Base-by-base conservation (phyloP, 116 monocot genomes). In the Cymodocea nodosa region DNA sequence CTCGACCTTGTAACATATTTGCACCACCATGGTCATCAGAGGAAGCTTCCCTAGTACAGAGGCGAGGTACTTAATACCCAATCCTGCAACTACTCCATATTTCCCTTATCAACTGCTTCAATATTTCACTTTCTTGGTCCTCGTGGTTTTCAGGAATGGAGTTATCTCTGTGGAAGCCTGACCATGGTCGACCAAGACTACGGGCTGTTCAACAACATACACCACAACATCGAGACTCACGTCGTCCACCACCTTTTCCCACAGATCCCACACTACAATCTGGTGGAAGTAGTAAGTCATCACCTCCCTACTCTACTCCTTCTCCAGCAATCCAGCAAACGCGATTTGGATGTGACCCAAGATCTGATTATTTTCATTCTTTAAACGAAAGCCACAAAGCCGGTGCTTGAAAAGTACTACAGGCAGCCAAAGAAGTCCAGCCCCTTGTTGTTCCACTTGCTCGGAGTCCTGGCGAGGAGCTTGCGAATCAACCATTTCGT, bases 141-240 rank as follows among this genome's bases (percentile, higher is more conserved):
- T 70, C 24, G n/a, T 48, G 25, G 48, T 20, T 64, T 35, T 30
- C 64, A 88, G 92, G 88, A 93, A 68, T 93, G 92, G 92, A 88
- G 74, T 63, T 93, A 88, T 52, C 77, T 93, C 7, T 65, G 93
- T 18, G 93, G 93, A 68, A 85, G 73, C 11, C 63, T 93, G 55
- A 93, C 92, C 0, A 93, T 88, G 7, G 60, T 93, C 3, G 92
- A 93, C 55, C 67, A 85, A 16, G 92, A 93, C 62, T 93, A 87
- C 62, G 92, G 92, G 52, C 77, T 71, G 87, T 71, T 93, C n/a
- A 93, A 93, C 77, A 81, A 81, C 34, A 79, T 93, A 40, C 92
- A 93, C 64, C 92, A 87, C 58, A 79, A 93, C 60, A 87, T 93
- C 23, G 92, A 83, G n/a, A 93, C 87, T 56, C 92, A 93, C 78